phyloP scores from a whole-genome alignment of 768 basidiomycete genomes.

The Cubamyces sp. region DNA sequence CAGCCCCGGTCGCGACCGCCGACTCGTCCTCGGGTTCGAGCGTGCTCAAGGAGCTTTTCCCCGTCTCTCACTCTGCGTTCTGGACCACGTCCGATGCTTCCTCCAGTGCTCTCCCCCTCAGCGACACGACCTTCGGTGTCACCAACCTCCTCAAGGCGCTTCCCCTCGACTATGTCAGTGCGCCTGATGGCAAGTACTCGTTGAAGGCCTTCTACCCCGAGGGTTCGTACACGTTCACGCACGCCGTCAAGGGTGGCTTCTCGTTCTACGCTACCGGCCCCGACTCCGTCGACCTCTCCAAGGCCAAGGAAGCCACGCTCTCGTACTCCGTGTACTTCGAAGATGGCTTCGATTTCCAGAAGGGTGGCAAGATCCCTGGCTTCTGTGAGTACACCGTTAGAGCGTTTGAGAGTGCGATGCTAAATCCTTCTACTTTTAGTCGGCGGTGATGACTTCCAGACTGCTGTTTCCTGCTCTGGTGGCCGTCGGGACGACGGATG shows the following conservation, averaged over 20 bases:
- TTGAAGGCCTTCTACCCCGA: constrained; percentile 36
- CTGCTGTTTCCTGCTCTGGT: constrained; percentile 66
- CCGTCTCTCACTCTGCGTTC: constrained; percentile 26
- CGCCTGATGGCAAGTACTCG: constrained; percentile 32
- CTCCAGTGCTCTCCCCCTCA: constrained; percentile 30
- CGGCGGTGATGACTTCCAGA: constrained; percentile 56
- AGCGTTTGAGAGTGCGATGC: background rate
- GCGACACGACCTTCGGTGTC: constrained; percentile 34
- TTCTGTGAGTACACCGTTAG: constrained; percentile 55
- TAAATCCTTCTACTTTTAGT: constrained; percentile 36
- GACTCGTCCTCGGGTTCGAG: background rate
- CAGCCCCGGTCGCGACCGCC: constrained; percentile 5
- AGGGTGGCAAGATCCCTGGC: constrained; percentile 76
- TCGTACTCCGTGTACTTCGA: constrained; percentile 65
- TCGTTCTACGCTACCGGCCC: constrained; percentile 76
- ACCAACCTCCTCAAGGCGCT: constrained; percentile 29
- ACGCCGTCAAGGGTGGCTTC: constrained; percentile 57
- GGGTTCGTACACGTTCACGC: constrained; percentile 58
- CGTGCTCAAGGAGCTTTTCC: constrained; percentile 30
- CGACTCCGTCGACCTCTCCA: constrained; percentile 51
- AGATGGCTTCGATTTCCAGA: constrained; percentile 63
- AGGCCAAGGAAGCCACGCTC: constrained; percentile 69
- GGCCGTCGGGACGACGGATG: constrained; percentile 61
- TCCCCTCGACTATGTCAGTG: constrained; percentile 31
- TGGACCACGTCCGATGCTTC: constrained; percentile 34